Percentiles rank a stretch among this genome's conserved stretches.
These are phyloP conservation scores for Cymbidium sinense DNA, from an alignment of 106 monocot genomes.

Conservation along the genomic window DNA sequence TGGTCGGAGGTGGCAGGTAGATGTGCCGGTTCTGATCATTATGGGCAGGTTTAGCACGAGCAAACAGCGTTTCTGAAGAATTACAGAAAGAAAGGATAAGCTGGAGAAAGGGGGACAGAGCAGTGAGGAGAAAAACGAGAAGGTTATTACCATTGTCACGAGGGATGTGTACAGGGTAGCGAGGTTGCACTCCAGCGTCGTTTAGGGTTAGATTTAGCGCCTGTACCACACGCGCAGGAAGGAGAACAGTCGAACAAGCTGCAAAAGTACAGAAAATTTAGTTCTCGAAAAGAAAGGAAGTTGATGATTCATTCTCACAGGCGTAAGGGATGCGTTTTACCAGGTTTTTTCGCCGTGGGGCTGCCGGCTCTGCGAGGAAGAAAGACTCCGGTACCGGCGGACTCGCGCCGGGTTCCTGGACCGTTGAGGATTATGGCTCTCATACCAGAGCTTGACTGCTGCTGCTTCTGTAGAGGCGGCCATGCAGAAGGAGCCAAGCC, in stretches of 20 bases:
- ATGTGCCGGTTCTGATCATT: neutral
- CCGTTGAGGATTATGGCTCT: slow-evolving; percentile 44
- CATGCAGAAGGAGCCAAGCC: slow-evolving; percentile 13
- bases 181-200: slow-evolving; percentile 15
- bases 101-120: neutral
- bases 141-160: slow-evolving; percentile 32
- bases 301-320: neutral
- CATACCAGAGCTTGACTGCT: slow-evolving; percentile 31
- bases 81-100: neutral
- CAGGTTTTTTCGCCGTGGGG: slow-evolving; percentile 32
- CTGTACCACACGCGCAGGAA: slow-evolving; percentile 64
- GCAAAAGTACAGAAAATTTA: neutral
- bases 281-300: neutral
- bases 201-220: slow-evolving; percentile 54
- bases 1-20: neutral
- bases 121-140: neutral
- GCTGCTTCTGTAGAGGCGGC: slow-evolving; percentile 16
- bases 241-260: slow-evolving; percentile 64
- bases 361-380: slow-evolving; percentile 36
- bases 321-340: neutral
- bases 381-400: slow-evolving; percentile 75
- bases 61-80: neutral
- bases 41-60: neutral
- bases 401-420: slow-evolving; percentile 20
- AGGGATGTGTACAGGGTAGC: slow-evolving; percentile 15